phyloP scores from a whole-genome alignment of 129 eudicot species.

The Logfia minima region DNA sequence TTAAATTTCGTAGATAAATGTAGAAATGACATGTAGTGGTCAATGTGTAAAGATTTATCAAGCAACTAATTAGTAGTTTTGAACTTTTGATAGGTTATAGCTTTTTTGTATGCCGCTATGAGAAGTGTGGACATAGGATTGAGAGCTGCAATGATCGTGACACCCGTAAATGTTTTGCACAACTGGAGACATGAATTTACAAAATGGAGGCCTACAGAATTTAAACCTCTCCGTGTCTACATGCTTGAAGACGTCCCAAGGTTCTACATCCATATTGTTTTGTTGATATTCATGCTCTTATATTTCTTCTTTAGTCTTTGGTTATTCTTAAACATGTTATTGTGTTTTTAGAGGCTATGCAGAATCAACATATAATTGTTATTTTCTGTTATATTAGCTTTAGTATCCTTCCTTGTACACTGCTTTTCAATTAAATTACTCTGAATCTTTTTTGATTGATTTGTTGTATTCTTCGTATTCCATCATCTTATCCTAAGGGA shows the following conservation, averaged over 20 bases:
- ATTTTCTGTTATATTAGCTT: neutral
- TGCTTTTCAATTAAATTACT: neutral
- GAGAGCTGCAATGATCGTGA: constrained; percentile 77
- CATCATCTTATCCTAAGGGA: neutral
- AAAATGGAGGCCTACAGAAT: constrained; percentile 87
- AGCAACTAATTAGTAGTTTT: constrained; percentile 19
- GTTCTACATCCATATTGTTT: constrained; percentile 28
- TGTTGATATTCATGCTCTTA: neutral
- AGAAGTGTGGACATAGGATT: constrained; percentile 84
- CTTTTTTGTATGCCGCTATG: constrained; percentile 93
- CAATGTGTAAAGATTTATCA: neutral
- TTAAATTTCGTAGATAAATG: neutral
- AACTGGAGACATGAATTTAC: constrained; percentile 90
- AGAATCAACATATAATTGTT: neutral
- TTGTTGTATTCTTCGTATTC: neutral
- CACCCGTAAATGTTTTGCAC: constrained; percentile 94
- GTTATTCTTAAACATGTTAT: neutral
- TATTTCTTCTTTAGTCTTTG: neutral
- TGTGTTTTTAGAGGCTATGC: neutral
- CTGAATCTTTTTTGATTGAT: neutral
- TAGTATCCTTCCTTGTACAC: neutral
- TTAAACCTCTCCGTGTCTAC: constrained; percentile 77
- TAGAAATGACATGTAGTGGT: neutral
- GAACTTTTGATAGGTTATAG: constrained; percentile 63
- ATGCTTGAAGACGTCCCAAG: constrained; percentile 95